phyloP scores from a whole-genome alignment of 331 rosid genomes.

The Arachis monticola region DNA sequence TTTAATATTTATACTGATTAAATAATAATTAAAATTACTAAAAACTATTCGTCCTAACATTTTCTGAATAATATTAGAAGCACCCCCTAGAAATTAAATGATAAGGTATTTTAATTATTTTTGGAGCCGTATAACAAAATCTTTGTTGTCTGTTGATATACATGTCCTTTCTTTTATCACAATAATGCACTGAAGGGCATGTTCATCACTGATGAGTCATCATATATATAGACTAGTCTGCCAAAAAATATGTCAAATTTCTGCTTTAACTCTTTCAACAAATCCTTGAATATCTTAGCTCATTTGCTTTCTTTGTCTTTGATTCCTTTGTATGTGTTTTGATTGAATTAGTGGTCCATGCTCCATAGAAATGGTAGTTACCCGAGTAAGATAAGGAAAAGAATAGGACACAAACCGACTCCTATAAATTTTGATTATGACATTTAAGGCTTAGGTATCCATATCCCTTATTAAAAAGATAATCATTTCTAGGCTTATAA shows the following conservation, averaged over 20 bases:
- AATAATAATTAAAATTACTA: too few species aligned
- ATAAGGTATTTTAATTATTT: neutral
- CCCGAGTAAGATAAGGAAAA: constrained; percentile 37
- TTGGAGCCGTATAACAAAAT: neutral
- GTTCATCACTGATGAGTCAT: too few species aligned
- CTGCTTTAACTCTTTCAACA: constrained; percentile 9
- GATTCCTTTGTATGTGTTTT: constrained; percentile 11
- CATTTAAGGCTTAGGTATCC: constrained; percentile 11
- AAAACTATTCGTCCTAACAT: too few species aligned
- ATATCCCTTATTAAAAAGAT: neutral
- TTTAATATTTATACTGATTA: too few species aligned
- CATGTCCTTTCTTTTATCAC: neutral
- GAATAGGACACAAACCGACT: constrained; percentile 37
- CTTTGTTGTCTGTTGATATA: neutral
- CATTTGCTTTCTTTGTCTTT: constrained; percentile 14
- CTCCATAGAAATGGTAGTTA: constrained; percentile 19
- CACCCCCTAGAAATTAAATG: too few species aligned
- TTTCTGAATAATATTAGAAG: too few species aligned
- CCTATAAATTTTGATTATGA: constrained; percentile 42
- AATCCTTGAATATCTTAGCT: constrained; percentile 18
- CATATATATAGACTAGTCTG: neutral
- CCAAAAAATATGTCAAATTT: neutral
- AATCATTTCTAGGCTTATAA: neutral
- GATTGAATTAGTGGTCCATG: constrained; percentile 39
- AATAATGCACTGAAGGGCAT: neutral